Conservation (phyloP, 345 rosid genomes). For the Tarenaya hassleriana region DNA sequence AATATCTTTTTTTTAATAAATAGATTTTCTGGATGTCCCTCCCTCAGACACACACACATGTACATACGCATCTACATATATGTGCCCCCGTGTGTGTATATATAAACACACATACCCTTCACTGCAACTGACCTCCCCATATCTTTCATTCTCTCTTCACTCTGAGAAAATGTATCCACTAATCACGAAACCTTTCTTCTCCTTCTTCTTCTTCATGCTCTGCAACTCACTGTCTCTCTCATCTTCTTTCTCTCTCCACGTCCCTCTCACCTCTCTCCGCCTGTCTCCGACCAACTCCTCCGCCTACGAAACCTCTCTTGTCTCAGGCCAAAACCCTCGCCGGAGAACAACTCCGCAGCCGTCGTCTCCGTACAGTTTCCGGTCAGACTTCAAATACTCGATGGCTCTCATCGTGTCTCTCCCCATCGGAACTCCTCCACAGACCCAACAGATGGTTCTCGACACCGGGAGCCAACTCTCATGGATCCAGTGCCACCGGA, state of each 20-base stretch:
- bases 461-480: constrained; percentile 93
- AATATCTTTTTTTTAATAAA: too few species aligned
- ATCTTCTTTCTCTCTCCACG: constrained; percentile 22
- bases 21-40: too few species aligned
- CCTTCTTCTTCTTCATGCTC: constrained; percentile 21
- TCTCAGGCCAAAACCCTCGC: constrained; percentile 18
- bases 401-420: constrained; percentile 63
- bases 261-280: constrained; percentile 37
- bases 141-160: not conserved
- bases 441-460: constrained; percentile 66
- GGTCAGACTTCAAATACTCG: constrained; percentile 59
- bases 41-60: too few species aligned
- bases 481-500: constrained; percentile 68
- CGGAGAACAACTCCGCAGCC: not conserved
- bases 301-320: constrained; percentile 13
- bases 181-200: constrained; percentile 18
- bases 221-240: constrained; percentile 12
- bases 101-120: too few species aligned
- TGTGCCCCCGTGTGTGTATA: too few species aligned
- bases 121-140: not conserved
- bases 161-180: constrained; percentile 20
- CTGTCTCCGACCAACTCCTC: constrained; percentile 12
- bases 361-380: constrained; percentile 26
- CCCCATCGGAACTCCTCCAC: constrained; percentile 86
- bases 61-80: too few species aligned